Evolutionary conservation across 805 yeast genomes (phyloP).

Genomic region (Spathaspora passalidarum): DNA sequence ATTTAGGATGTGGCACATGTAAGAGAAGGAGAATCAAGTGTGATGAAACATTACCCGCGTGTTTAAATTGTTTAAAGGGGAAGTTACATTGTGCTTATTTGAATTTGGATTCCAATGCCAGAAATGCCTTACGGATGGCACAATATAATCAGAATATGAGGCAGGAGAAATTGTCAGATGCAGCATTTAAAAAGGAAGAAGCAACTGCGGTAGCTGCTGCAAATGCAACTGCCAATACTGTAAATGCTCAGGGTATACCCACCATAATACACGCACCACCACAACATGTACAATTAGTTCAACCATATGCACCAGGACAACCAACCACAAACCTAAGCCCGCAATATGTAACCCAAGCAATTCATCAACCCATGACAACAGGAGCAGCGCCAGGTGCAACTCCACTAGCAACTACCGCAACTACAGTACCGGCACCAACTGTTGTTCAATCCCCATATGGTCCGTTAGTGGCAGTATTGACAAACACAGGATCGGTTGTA

Average conservation of each 20-base stretch:
- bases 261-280: neutral
- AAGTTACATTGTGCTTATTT: constrained; percentile 45
- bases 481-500: constrained; percentile 13
- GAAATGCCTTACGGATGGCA: constrained; percentile 48
- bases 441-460: constrained; percentile 25
- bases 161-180: constrained; percentile 18
- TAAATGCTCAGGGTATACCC: constrained; percentile 1
- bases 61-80: constrained; percentile 46
- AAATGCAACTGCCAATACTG: neutral
- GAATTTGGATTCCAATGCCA: constrained; percentile 46
- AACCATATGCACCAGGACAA: neutral
- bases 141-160: constrained; percentile 41
- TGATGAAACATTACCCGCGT: constrained; percentile 48
- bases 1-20: constrained; percentile 69
- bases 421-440: neutral
- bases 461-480: constrained; percentile 23
- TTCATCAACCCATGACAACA: neutral
- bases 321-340: neutral
- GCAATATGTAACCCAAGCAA: neutral
- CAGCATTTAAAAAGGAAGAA: constrained; percentile 8
- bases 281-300: neutral
- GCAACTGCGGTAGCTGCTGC: constrained; percentile 3
- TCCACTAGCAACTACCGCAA: constrained; percentile 1
- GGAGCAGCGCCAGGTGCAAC: neutral
- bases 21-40: constrained; percentile 51